These are phyloP conservation scores for Xylariaceae sp. DNA, from an alignment of 2,329 filamentous ascomycete genomes.

Conservation along the genomic window DNA sequence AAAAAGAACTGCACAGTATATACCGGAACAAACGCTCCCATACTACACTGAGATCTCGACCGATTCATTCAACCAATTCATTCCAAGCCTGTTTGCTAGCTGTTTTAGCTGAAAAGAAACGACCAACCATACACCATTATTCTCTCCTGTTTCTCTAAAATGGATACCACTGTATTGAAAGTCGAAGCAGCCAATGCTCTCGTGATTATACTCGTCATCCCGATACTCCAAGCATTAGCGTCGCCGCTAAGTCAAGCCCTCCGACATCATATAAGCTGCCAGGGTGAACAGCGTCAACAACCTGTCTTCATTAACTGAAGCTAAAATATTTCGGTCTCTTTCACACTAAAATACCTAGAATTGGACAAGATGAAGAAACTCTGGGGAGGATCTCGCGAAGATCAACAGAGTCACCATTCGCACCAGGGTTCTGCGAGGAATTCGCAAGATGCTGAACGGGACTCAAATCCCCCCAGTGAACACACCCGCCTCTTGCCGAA, in stretches of 20 bases:
- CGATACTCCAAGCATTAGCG: slow-evolving; percentile 1
- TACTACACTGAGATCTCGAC: background rate
- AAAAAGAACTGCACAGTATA: too few species aligned
- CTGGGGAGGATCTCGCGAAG: slow-evolving; percentile 35
- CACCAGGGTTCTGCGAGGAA: slow-evolving; percentile 25
- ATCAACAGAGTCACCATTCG: slow-evolving; percentile 24
- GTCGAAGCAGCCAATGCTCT: background rate
- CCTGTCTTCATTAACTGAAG: slow-evolving; percentile 8
- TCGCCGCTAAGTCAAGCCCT: background rate
- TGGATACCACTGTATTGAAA: background rate
- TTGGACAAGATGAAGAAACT: slow-evolving; percentile 38
- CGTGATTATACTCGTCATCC: slow-evolving; percentile 8
- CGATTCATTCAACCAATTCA: too few species aligned
- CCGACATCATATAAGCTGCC: slow-evolving; percentile 4
- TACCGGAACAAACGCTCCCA: slow-evolving; percentile 21
- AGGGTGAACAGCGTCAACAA: background rate
- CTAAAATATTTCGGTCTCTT: background rate
- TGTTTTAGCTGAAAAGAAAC: background rate
- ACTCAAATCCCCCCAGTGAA: slow-evolving; percentile 49
- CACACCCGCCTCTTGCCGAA: slow-evolving; percentile 73
- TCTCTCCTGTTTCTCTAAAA: background rate
- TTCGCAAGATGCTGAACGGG: slow-evolving; percentile 33
- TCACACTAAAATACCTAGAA: slow-evolving; percentile 4
- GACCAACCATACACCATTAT: too few species aligned
- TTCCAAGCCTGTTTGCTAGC: background rate